Conservation (phyloP, 192 early-diverging fungal species). For the Irineochytrium annulatum region DNA sequence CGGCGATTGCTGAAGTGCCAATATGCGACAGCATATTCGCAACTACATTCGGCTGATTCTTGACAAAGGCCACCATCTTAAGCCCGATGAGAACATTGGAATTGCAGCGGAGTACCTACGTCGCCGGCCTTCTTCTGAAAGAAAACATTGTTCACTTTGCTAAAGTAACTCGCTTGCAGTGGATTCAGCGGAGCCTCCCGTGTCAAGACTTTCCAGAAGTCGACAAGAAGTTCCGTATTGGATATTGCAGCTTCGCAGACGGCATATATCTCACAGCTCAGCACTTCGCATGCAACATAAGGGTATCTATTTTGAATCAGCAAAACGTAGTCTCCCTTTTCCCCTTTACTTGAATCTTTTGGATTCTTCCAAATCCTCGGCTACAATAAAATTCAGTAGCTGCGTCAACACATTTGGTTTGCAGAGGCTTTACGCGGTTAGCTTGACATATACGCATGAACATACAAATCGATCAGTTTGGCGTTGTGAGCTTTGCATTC, state of each 20-base stretch:
- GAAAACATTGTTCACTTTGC: slow-evolving; percentile 83
- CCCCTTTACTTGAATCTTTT: slow-evolving; percentile 69
- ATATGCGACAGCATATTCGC: slow-evolving; percentile 77
- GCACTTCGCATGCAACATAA: slow-evolving; percentile 74
- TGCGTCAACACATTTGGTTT: slow-evolving; percentile 69
- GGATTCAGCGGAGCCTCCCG: slow-evolving; percentile 68
- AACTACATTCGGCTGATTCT: slow-evolving; percentile 71
- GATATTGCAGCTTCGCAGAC: slow-evolving; percentile 71
- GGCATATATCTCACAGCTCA: slow-evolving; percentile 72
- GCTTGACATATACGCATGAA: too few relatives aligned
- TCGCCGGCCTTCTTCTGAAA: slow-evolving; percentile 85
- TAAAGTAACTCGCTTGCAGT: slow-evolving; percentile 85
- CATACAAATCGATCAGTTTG: slow-evolving; percentile 82
- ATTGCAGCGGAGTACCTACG: slow-evolving; percentile 35
- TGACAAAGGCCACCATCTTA: slow-evolving; percentile 83
- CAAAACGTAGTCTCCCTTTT: not conserved
- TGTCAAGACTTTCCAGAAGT: slow-evolving; percentile 85
- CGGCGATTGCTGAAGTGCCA: slow-evolving; percentile 81
- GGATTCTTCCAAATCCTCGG: slow-evolving; percentile 76
- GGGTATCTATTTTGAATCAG: slow-evolving; percentile 62
- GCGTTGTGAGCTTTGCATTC: slow-evolving; percentile 91
- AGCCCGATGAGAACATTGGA: not conserved
- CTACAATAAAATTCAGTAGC: slow-evolving; percentile 78
- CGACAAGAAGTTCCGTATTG: slow-evolving; percentile 68
- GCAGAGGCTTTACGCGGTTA: slow-evolving; percentile 53